Base-by-base conservation (phyloP, 345 rosid genomes). In the Bruguiera parviflora region DNA sequence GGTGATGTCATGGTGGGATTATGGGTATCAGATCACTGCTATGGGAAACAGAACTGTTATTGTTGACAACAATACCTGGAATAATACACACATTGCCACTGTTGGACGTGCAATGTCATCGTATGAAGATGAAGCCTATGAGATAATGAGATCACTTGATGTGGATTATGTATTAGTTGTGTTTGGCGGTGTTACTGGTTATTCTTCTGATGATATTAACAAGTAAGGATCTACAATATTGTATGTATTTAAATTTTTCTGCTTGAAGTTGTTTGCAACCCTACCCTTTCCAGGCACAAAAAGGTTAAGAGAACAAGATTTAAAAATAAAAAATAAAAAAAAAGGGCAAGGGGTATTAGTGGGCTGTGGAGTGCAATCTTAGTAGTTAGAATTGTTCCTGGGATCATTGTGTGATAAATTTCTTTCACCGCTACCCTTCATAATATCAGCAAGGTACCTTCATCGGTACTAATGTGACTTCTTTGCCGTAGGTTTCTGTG, bases 1-100 rank as follows among this genome's bases (percentile, higher is more conserved):
- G 83, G 84, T 95, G 79, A 95, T 95, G 99, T 95, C 99, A 25
- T 92, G 99, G 99, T 95, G 99, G 99, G 99, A 95, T 85, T 95
- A 95, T 71, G 98, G 98, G 69, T 91, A 94, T 82, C 98, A 94
- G 73, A 94, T 94, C 77, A 94, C 97, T 66, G 99, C 99, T 69
- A 95, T 95, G 99, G 99, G 97, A 76, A 95, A 95, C 77, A 90
- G 98, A 88, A 90, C 99, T 18, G 99, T 95, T 67, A 95, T 95
- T 59, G 99, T 95, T 51, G 99, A 95, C 79, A 95, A 95, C 75
- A 95, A 95, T 73, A 95, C 99, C 70, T 95, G 99, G 99, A 95
- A 95, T 76, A 95, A 95, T 84, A 95, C 99, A 5, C 99, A 95
- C 71, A 95, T 95, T 67, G 99, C 99, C 55, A 95, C 99, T n/a